phyloP scores from a whole-genome alignment of 2,329 filamentous ascomycete species.

The Dendrostoma leiphaemia region DNA sequence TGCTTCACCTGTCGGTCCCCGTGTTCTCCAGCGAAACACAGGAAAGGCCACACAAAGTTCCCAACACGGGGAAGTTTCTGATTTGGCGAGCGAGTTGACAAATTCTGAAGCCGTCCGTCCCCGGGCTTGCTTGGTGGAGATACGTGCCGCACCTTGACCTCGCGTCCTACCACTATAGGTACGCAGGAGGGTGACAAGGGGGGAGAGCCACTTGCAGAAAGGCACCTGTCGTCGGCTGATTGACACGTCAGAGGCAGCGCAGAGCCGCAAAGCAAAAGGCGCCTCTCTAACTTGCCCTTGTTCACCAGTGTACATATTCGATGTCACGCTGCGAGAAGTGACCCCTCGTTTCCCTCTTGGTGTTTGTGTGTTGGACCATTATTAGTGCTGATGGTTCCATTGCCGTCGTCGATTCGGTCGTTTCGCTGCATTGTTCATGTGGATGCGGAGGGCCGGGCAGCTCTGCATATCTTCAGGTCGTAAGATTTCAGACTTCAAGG shows the following conservation, averaged over 20 bases:
- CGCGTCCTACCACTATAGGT: not conserved
- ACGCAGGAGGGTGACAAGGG: not conserved
- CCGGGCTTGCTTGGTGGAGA: conserved; percentile 1
- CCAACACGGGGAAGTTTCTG: not conserved
- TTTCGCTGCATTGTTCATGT: conserved; percentile 1
- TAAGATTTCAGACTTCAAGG: not conserved
- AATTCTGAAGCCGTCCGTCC: conserved; percentile 14
- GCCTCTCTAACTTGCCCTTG: conserved; percentile 3
- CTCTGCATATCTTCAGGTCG: not conserved
- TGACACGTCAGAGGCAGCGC: conserved; percentile 18
- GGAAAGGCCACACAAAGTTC: not conserved
- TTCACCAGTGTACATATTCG: not conserved
- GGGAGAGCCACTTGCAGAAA: conserved; percentile 13
- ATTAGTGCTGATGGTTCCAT: conserved; percentile 1
- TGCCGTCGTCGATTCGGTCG: not conserved
- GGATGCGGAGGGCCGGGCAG: conserved; percentile 1
- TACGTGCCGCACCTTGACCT: conserved; percentile 5
- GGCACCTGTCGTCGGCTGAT: conserved; percentile 14
- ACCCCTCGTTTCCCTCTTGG: conserved; percentile 8
- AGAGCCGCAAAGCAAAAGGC: conserved; percentile 17
- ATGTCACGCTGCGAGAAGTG: conserved; percentile 5
- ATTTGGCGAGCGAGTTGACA: not conserved
- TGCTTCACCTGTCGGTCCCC: not conserved
- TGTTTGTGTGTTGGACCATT: conserved; percentile 2
- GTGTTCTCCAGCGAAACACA: not conserved